A percentile compares a stretch with the other conserved stretches of the same genome.
Evolutionary conservation across 2,329 filamentous ascomycete species (phyloP).

Genomic region (Raffaelea deltoideospora): DNA sequence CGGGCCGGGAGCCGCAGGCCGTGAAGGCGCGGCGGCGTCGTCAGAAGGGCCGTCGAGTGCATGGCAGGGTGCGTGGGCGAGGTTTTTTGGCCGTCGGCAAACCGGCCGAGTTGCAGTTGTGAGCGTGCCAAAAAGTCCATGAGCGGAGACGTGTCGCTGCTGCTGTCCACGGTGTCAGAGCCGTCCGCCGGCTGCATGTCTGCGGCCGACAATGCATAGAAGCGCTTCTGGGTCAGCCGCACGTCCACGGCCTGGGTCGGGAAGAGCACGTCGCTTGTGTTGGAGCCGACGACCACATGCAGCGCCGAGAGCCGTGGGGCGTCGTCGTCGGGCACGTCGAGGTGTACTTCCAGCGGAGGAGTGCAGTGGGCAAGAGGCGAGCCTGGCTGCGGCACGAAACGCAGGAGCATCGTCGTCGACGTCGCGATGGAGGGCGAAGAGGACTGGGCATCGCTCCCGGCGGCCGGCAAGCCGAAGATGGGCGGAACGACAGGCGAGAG

Average conservation of each 20-base stretch:
- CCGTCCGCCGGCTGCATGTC: not conserved
- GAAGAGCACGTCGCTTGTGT: slow-evolving; percentile 28
- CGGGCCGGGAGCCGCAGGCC: slow-evolving; percentile 12
- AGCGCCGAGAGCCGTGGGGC: not conserved
- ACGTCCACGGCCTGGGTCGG: slow-evolving; percentile 32
- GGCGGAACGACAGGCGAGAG: slow-evolving; percentile 32
- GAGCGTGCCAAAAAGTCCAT: slow-evolving; percentile 27
- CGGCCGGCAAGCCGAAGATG: slow-evolving; percentile 14
- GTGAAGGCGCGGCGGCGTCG: slow-evolving; percentile 20
- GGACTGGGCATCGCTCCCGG: not conserved
- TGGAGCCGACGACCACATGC: slow-evolving; percentile 20
- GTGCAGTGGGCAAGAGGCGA: slow-evolving; percentile 2
- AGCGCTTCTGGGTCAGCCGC: slow-evolving; percentile 25
- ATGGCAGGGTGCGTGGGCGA: not conserved
- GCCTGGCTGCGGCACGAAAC: slow-evolving; percentile 25
- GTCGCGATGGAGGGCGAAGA: not conserved
- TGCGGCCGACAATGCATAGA: slow-evolving; percentile 15
- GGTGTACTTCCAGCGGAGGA: slow-evolving; percentile 21
- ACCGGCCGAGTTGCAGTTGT: slow-evolving; percentile 28
- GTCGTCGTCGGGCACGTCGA: slow-evolving; percentile 8
- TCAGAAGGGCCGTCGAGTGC: slow-evolving; percentile 18
- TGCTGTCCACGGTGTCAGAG: too few species aligned
- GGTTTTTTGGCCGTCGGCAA: slow-evolving; percentile 16
- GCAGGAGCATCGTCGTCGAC: slow-evolving; percentile 25
- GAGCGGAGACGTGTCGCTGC: too few species aligned